phyloP scores from a whole-genome alignment of 2,329 filamentous ascomycete species.

The Venturiaceae sp. region DNA sequence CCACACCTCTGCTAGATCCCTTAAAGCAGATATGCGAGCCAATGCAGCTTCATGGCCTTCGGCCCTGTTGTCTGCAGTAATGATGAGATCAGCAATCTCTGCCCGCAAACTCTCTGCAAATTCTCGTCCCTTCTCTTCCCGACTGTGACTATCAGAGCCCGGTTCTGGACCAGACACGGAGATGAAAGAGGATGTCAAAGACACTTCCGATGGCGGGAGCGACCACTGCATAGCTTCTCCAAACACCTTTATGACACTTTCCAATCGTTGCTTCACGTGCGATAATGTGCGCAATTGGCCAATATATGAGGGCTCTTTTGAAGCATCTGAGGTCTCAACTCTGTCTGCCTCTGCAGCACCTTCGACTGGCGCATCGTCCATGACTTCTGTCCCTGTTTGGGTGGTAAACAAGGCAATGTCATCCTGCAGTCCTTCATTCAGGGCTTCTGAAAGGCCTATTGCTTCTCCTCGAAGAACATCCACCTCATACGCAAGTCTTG shows the following conservation, averaged over 20 bases:
- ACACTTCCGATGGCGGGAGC: constrained; percentile 78
- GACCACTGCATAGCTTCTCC: constrained; percentile 95
- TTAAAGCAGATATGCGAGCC: constrained; percentile 64
- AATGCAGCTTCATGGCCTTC: constrained; percentile 65
- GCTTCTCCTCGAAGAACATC: constrained; percentile 87
- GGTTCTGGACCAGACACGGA: constrained; percentile 81
- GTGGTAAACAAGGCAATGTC: constrained; percentile 45
- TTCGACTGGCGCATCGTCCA: neutral
- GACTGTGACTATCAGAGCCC: constrained; percentile 52
- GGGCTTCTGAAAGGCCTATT: constrained; percentile 64
- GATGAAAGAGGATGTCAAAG: constrained; percentile 74
- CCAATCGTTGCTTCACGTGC: constrained; percentile 72
- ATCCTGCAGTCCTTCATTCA: constrained; percentile 61
- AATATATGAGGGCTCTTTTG: constrained; percentile 56
- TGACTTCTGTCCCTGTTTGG: neutral
- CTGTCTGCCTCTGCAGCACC: constrained; percentile 7
- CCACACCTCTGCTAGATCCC: constrained; percentile 73
- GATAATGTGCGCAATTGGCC: constrained; percentile 73
- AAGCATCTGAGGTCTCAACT: neutral
- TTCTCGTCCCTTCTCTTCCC: constrained; percentile 79
- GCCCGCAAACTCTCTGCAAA: constrained; percentile 60
- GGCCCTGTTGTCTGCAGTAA: constrained; percentile 37
- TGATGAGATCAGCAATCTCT: constrained; percentile 63
- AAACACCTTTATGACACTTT: constrained; percentile 83
- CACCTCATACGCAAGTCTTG: constrained; percentile 85